Evolutionary conservation across 306 rosid genomes (phyloP).

Genomic region (Prunus salicina): DNA sequence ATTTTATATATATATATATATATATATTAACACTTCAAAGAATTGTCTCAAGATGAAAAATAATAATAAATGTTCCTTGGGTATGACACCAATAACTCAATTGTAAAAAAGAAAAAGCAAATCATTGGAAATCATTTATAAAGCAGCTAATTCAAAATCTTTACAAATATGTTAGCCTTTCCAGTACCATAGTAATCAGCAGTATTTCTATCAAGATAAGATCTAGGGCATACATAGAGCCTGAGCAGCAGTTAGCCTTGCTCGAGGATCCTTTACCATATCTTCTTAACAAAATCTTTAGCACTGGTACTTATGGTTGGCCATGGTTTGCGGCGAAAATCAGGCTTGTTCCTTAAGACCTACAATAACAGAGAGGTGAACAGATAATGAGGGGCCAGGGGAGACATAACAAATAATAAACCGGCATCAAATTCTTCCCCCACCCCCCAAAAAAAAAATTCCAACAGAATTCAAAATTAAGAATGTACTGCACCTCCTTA

Average conservation of each 20-base stretch:
- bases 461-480: constrained; percentile 10
- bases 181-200: constrained; percentile 18
- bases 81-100: constrained; percentile 5
- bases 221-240: constrained; percentile 75
- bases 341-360: constrained; percentile 94
- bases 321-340: constrained; percentile 98
- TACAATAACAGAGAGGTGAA: constrained; percentile 26
- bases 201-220: constrained; percentile 17
- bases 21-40: not conserved
- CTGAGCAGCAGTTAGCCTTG: constrained; percentile 98
- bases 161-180: not conserved
- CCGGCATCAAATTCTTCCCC: not conserved
- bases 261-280: constrained; percentile 96
- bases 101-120: not conserved
- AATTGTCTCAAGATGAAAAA: not conserved
- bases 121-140: not conserved
- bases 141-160: not conserved
- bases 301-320: constrained; percentile 70
- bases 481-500: constrained; percentile 76
- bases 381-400: not conserved
- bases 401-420: not conserved
- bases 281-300: constrained; percentile 92
- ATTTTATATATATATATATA: not conserved
- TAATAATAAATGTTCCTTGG: constrained; percentile 11
- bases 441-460: not conserved